These are phyloP conservation scores for Acanthamoeba divionensis DNA, from an alignment of 208 protist genomes.

Conservation along the genomic window DNA sequence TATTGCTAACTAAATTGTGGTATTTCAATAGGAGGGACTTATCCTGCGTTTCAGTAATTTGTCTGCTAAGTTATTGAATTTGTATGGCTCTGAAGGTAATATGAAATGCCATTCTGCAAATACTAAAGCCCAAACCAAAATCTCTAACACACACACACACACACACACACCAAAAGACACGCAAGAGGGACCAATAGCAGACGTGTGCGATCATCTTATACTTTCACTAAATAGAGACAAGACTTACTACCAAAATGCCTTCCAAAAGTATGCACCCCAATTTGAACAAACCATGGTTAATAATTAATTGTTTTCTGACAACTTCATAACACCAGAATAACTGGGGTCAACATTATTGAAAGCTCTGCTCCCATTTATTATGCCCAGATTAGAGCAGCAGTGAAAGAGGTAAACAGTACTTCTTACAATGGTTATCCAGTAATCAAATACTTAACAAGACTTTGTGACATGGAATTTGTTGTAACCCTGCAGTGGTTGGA, in stretches of 20 bases:
- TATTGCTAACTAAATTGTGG: not conserved
- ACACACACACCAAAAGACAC: not conserved
- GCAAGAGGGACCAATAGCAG: not conserved
- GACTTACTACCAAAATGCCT: not conserved
- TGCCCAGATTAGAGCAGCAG: not conserved
- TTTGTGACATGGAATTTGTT: too few species aligned
- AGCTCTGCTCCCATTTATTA: not conserved
- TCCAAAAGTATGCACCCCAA: not conserved
- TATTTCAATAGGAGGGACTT: not conserved
- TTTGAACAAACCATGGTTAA: not conserved
- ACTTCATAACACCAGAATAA: not conserved
- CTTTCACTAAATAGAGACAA: conserved; percentile 12
- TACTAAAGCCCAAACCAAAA: not conserved
- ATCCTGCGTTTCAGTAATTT: not conserved
- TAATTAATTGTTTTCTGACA: not conserved
- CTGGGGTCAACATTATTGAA: not conserved
- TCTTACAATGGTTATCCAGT: too few species aligned
- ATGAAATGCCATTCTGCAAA: not conserved
- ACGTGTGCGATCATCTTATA: conserved; percentile 32
- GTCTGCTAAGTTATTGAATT: not conserved
- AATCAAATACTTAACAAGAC: too few species aligned
- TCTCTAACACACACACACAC: too few species aligned
- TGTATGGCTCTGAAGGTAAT: not conserved
- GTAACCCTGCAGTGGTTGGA: conserved; percentile 26
- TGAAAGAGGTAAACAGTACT: not conserved